Evolutionary conservation across 768 basidiomycete species (phyloP).

Genomic region (Boletus vermiculosoides): DNA sequence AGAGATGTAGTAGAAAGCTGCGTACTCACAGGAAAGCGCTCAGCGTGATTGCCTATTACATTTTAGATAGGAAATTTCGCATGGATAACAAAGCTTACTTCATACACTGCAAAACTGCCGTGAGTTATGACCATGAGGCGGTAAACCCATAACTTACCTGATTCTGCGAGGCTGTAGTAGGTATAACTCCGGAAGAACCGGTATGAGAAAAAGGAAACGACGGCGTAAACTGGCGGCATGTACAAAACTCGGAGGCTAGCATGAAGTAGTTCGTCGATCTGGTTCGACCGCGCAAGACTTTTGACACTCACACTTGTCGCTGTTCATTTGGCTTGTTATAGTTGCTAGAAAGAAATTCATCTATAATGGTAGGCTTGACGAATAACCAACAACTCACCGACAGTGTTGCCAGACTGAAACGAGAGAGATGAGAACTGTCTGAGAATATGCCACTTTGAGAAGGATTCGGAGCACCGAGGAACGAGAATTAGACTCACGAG

Average conservation of each 20-base stretch:
- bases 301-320: constrained; percentile 66
- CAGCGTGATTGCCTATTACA: constrained; percentile 65
- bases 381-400: constrained; percentile 43
- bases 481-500: constrained; percentile 41
- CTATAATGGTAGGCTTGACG: background rate
- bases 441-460: constrained; percentile 1
- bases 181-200: constrained; percentile 80
- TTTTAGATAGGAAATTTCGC: constrained; percentile 16
- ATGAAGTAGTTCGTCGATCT: background rate
- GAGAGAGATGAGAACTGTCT: constrained; percentile 63
- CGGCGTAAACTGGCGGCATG: constrained; percentile 79
- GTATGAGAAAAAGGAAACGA: constrained; percentile 85
- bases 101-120: constrained; percentile 50
- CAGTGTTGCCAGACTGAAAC: constrained; percentile 60
- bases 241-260: constrained; percentile 73
- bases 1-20: background rate
- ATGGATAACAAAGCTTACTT: constrained; percentile 42
- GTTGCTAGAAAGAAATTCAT: constrained; percentile 44
- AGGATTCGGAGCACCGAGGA: background rate
- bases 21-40: constrained; percentile 79
- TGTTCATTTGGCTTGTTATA: constrained; percentile 73
- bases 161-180: constrained; percentile 53
- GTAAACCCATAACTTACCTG: constrained; percentile 36
- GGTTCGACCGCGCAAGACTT: background rate
- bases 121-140: constrained; percentile 28